Conservation (phyloP, 768 basidiomycete genomes). For the Suillus tomentosus region DNA sequence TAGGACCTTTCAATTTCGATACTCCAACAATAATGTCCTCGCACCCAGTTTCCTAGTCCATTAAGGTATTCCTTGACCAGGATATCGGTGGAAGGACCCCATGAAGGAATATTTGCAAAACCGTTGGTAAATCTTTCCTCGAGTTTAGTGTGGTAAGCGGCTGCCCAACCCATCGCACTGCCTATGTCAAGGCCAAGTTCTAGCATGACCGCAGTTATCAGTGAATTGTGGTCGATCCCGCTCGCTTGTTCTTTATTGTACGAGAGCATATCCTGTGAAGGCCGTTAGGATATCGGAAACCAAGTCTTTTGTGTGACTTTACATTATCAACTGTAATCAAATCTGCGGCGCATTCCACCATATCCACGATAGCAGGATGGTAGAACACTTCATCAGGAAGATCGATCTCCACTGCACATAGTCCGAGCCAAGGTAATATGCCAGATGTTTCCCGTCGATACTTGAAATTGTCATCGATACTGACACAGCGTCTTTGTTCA, state of each 20-base stretch:
- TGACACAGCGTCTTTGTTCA: too few relatives aligned
- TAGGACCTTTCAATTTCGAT: slow-evolving; percentile 28
- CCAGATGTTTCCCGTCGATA: too few relatives aligned
- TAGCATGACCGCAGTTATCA: slow-evolving; percentile 37
- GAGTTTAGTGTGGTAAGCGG: slow-evolving; percentile 16
- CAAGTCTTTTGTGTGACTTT: neutral
- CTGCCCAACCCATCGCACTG: slow-evolving; percentile 32
- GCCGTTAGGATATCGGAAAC: neutral
- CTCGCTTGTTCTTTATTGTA: slow-evolving; percentile 37
- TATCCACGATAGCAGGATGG: too few relatives aligned
- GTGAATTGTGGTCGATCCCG: slow-evolving; percentile 34
- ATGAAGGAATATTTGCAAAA: slow-evolving; percentile 29
- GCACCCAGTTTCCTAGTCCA: slow-evolving; percentile 29
- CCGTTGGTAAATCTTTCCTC: slow-evolving; percentile 22
- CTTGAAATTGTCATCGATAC: too few relatives aligned
- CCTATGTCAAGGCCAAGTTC: slow-evolving; percentile 26
- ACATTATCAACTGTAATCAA: slow-evolving; percentile 23
- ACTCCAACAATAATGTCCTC: slow-evolving; percentile 30
- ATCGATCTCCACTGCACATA: too few relatives aligned
- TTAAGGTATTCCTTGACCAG: slow-evolving; percentile 27
- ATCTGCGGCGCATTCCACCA: too few relatives aligned
- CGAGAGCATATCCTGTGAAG: slow-evolving; percentile 36
- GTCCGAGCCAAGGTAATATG: too few relatives aligned
- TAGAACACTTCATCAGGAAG: too few relatives aligned
- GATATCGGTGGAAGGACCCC: slow-evolving; percentile 25